These are phyloP conservation scores for Nigrospora sphaerica DNA, from an alignment of 2,329 filamentous ascomycete species.

Conservation along the genomic window DNA sequence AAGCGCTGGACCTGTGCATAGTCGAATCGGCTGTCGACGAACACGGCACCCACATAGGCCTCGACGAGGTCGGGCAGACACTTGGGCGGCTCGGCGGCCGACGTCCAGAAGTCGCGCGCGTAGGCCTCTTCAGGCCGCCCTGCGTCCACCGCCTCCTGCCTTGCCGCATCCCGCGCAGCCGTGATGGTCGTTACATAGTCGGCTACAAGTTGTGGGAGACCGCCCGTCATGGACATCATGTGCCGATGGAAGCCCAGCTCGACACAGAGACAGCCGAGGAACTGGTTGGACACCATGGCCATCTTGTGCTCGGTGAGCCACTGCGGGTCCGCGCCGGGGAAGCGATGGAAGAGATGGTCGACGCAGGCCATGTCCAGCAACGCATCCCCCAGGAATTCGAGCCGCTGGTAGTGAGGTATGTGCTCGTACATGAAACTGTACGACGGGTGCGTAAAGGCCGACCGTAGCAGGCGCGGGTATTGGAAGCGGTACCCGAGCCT, in stretches of 20 bases:
- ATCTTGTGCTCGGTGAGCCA: slow-evolving; percentile 99
- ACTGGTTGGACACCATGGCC: slow-evolving; percentile 98
- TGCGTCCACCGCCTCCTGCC: slow-evolving; percentile 16
- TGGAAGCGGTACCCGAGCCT: slow-evolving; percentile 59
- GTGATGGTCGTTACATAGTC: slow-evolving; percentile 53
- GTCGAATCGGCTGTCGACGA: slow-evolving; percentile 80
- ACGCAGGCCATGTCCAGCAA: slow-evolving; percentile 57
- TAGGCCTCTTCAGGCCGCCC: slow-evolving; percentile 24
- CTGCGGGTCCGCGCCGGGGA: slow-evolving; percentile 78
- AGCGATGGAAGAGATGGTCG: slow-evolving; percentile 70
- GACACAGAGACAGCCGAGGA: slow-evolving; percentile 76
- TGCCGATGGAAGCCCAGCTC: slow-evolving; percentile 71
- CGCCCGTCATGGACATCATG: slow-evolving; percentile 48
- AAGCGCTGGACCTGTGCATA: slow-evolving; percentile 68
- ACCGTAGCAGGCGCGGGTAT: slow-evolving; percentile 69
- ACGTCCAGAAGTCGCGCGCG: slow-evolving; percentile 62
- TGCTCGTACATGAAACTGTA: slow-evolving; percentile 67
- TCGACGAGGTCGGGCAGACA: slow-evolving; percentile 80
- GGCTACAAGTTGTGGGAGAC: slow-evolving; percentile 36
- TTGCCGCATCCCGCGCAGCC: slow-evolving; percentile 35
- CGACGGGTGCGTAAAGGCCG: slow-evolving; percentile 84
- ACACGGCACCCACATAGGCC: slow-evolving; percentile 81
- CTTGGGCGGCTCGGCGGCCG: slow-evolving; percentile 60
- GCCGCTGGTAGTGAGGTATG: slow-evolving; percentile 82
- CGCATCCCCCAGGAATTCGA: slow-evolving; percentile 89